Base-by-base conservation (phyloP, 495 filamentous ascomycete genomes). In the Staphylotrichum longicolle region DNA sequence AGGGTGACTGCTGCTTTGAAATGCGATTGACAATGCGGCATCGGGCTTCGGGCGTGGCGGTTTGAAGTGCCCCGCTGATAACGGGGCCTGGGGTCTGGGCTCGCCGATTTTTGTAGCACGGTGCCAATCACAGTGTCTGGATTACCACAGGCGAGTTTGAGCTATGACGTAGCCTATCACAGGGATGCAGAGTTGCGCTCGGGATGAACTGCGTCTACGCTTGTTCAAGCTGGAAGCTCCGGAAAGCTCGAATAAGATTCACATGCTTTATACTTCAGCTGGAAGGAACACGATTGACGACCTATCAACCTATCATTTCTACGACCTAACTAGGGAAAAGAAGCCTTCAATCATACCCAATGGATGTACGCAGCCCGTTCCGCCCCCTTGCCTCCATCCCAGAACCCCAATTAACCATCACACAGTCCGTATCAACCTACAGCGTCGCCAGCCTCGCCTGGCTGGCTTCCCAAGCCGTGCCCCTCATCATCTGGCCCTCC, bases 361-460 rank as follows among this genome's bases (percentile, higher is more conserved):
- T 64, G 62, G 62, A 64, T 51, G 62, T 57, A 27, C 20, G 20
- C 55, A 57, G 47, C 1, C 14, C n/a, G 20, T 32, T 4, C 27
- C 3, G 27, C 2, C 49, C 9, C 34, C 51, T 35, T 32, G 33
- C 32, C 40, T 4, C n/a, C 42, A 34, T 8, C 35, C 44, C 30
- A 30, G 53, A 52, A 53, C 41, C 4, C 12, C 34, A 42, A 11
- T 37, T 60, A 51, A 61, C 45, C 34, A 14, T 41, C 40, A 7
- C 41, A 58, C 20, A 90, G 85, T 84, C 85, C 62, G 85, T 88
- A 70, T 83, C 86, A 63, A 68, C 75, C 15, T 91, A 90, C 75
- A 85, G 80, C 54, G 86, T 87, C 70, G 78, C 81, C 27, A 86
- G 87, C 30, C 76, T 85, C 7, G 82, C 75, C 63, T 91, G 87